A percentile compares a stretch with the other conserved stretches of the same genome.
phyloP scores from a whole-genome alignment of 306 rosid genomes.

The Cyclanthera cordifolia region DNA sequence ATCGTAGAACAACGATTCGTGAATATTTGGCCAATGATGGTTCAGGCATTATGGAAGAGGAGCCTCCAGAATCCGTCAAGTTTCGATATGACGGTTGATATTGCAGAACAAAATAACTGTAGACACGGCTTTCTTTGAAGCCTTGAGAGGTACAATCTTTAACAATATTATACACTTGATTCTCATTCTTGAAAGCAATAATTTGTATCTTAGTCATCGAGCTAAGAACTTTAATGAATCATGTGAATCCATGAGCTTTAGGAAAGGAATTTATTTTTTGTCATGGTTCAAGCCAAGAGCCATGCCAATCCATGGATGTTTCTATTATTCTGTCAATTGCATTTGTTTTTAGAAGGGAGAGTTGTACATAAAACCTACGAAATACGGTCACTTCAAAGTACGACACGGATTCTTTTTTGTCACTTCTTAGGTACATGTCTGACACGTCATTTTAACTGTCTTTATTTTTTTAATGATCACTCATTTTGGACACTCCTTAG shows the following conservation, averaged over 20 bases:
- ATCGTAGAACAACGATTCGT: slow-evolving; percentile 74
- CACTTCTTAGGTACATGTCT: too few species aligned
- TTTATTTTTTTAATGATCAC: too few species aligned
- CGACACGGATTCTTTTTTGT: too few species aligned
- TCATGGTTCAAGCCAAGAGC: neutral
- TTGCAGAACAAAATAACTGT: neutral
- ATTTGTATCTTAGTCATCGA: too few species aligned
- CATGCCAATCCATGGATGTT: neutral
- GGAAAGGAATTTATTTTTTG: neutral
- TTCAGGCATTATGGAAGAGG: slow-evolving; percentile 86
- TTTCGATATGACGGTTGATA: too few species aligned
- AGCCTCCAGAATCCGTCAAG: slow-evolving; percentile 59
- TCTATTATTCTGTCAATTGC: neutral
- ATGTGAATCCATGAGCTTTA: neutral
- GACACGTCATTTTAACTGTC: too few species aligned
- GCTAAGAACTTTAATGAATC: neutral
- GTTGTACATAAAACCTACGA: too few species aligned
- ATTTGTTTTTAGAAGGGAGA: neutral
- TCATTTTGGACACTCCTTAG: too few species aligned
- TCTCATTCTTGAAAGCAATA: too few species aligned
- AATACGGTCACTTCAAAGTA: too few species aligned
- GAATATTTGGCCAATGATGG: slow-evolving; percentile 59
- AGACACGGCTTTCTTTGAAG: neutral
- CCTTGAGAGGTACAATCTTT: neutral
- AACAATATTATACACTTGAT: too few species aligned